Percentiles rank a stretch among this genome's conserved stretches.
Evolutionary conservation across 2,329 filamentous ascomycete species (phyloP).

Genomic region (Mycosphaerella sp.): DNA sequence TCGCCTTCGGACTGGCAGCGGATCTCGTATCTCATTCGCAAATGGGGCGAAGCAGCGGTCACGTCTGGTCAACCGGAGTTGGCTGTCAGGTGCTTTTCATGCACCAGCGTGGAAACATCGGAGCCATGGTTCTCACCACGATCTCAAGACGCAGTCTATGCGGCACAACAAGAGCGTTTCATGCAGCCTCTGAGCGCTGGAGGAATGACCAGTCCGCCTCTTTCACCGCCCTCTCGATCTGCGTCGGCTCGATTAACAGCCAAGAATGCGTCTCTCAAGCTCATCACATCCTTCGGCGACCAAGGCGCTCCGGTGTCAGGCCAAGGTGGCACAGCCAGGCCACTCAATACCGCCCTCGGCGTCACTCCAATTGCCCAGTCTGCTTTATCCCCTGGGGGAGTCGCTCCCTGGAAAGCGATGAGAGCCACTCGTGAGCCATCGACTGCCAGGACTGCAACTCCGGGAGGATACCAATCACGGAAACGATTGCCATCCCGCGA

Average conservation of each 20-base stretch:
- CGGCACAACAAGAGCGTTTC: conserved; percentile 47
- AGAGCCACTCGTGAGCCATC: conserved; percentile 39
- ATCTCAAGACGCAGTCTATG: conserved; percentile 54
- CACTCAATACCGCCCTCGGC: conserved; percentile 38
- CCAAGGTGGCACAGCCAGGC: conserved; percentile 6
- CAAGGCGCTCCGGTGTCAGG: conserved; percentile 49
- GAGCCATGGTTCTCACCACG: conserved; percentile 86
- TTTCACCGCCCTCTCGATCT: conserved; percentile 63
- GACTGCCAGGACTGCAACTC: conserved; percentile 52
- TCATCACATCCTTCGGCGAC: conserved; percentile 82
- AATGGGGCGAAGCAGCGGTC: conserved; percentile 92
- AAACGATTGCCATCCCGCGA: conserved; percentile 63
- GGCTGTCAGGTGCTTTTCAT: conserved; percentile 88
- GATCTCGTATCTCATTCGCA: conserved; percentile 77
- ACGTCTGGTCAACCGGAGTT: conserved; percentile 81
- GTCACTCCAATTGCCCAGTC: conserved; percentile 75
- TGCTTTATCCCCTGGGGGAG: conserved; percentile 59
- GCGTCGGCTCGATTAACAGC: conserved; percentile 51
- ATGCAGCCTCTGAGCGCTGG: conserved; percentile 41
- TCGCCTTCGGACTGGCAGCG: conserved; percentile 86
- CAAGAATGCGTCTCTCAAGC: conserved; percentile 77
- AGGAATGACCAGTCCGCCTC: conserved; percentile 57
- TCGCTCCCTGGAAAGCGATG: conserved; percentile 34
- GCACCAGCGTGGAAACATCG: conserved; percentile 74
- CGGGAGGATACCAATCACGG: conserved; percentile 50